phyloP scores from a whole-genome alignment of 495 filamentous ascomycete genomes.

The Evernia prunastri region DNA sequence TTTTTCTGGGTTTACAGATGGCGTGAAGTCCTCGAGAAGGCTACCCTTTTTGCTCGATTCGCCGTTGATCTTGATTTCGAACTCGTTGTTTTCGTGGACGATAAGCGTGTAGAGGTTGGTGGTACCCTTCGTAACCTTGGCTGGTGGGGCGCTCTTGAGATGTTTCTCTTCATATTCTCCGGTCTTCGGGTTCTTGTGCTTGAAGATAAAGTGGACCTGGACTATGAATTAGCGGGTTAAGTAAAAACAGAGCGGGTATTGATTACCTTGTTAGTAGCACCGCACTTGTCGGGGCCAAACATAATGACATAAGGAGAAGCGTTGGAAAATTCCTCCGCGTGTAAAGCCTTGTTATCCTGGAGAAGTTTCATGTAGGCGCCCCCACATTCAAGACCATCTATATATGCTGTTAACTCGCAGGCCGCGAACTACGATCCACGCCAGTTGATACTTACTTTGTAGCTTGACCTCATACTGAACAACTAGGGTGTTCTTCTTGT shows the following conservation, averaged over 20 bases:
- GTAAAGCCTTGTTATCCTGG: conserved; percentile 93
- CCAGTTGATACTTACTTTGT: conserved; percentile 61
- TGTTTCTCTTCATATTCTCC: conserved; percentile 99
- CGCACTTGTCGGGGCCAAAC: conserved; percentile 99
- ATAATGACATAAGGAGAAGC: conserved; percentile 97
- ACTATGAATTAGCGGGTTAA: conserved; percentile 1
- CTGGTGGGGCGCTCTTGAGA: conserved; percentile 72
- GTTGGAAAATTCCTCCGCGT: conserved; percentile 97
- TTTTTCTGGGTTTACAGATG: conserved; percentile 86
- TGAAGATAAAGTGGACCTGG: conserved; percentile 99
- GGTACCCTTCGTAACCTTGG: conserved; percentile 74
- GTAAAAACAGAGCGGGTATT: not conserved
- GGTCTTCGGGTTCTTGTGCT: conserved; percentile 99
- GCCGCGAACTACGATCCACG: conserved; percentile 11
- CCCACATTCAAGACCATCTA: conserved; percentile 94
- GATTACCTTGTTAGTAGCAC: conserved; percentile 88
- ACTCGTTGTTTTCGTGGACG: conserved; percentile 92
- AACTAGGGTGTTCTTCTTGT: conserved; percentile 92
- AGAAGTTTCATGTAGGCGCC: conserved; percentile 99
- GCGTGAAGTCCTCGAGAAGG: conserved; percentile 90
- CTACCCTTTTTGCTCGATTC: conserved; percentile 77
- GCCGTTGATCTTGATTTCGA: conserved; percentile 83
- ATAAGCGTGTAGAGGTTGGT: conserved; percentile 93
- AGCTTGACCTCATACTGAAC: conserved; percentile 99
- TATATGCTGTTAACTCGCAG: conserved; percentile 19